Evolutionary conservation across 257 asterid species (phyloP).

Genomic region (Hygrophila difformis): DNA sequence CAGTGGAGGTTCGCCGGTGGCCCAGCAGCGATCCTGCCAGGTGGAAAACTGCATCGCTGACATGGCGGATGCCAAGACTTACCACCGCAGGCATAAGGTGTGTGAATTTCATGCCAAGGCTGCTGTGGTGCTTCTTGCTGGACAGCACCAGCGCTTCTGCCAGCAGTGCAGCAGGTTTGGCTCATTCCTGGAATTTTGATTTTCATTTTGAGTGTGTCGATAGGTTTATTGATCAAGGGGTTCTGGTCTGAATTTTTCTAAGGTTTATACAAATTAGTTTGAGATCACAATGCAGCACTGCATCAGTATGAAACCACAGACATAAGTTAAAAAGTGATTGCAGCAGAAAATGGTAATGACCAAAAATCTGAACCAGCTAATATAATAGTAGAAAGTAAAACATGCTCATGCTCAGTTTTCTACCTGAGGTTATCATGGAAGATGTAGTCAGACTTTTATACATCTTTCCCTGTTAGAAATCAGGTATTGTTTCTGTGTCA

Average conservation of each 20-base stretch:
- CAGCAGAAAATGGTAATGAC: not conserved
- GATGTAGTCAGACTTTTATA: no score
- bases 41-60: slow-evolving; percentile 57
- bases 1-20: no score
- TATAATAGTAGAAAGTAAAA: not conserved
- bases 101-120: slow-evolving; percentile 83
- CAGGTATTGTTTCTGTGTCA: no score
- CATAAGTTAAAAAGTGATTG: not conserved
- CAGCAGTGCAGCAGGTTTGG: slow-evolving; percentile 97
- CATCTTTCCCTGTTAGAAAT: no score
- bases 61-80: slow-evolving; percentile 54
- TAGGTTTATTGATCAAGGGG: no score
- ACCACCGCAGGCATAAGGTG: slow-evolving; percentile 85
- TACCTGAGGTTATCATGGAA: not conserved
- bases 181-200: no score
- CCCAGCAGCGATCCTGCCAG: slow-evolving; percentile 53
- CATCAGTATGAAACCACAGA: not conserved
- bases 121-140: slow-evolving; percentile 45
- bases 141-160: slow-evolving; percentile 68
- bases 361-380: not conserved
- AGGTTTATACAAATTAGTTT: no score
- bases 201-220: no score
- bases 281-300: not conserved
- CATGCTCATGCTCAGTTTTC: not conserved
- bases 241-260: no score